Evolutionary conservation across 148 eudicot species (phyloP).

Genomic region (Rhododendron vialii): DNA sequence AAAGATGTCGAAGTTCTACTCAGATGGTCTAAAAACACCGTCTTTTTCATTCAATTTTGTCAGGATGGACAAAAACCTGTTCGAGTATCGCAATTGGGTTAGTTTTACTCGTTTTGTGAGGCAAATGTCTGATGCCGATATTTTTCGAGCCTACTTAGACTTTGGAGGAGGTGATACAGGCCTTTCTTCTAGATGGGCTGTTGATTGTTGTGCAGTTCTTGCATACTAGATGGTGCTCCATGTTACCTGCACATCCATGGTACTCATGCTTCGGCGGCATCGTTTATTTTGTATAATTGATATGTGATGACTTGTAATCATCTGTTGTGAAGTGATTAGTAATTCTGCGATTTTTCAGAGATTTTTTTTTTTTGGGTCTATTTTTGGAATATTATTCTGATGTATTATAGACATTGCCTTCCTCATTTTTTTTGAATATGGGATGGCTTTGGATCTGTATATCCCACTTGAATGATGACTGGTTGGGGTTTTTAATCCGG

Average conservation of each 20-base stretch:
- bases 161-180: slow-evolving; percentile 23
- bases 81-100: slow-evolving; percentile 30
- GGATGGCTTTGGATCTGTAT: slow-evolving; percentile 12
- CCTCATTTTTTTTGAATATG: slow-evolving; percentile 10
- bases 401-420: neutral
- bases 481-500: neutral
- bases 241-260: neutral
- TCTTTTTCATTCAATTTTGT: slow-evolving; percentile 38
- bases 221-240: slow-evolving; percentile 19
- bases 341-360: neutral
- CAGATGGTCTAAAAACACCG: slow-evolving; percentile 27
- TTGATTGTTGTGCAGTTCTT: slow-evolving; percentile 23
- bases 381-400: neutral
- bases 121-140: slow-evolving; percentile 35
- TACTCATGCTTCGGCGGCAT: neutral
- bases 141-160: slow-evolving; percentile 32
- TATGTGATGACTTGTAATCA: neutral
- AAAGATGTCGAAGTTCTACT: slow-evolving; percentile 34
- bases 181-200: slow-evolving; percentile 18
- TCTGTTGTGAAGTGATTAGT: slow-evolving; percentile 15
- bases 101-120: slow-evolving; percentile 42
- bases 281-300: neutral
- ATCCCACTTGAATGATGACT: neutral
- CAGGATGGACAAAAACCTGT: slow-evolving; percentile 43
- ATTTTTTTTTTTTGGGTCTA: neutral